Evolutionary conservation across 2,329 filamentous ascomycete species (phyloP).

Genomic region (Colletotrichum noveboracense): DNA sequence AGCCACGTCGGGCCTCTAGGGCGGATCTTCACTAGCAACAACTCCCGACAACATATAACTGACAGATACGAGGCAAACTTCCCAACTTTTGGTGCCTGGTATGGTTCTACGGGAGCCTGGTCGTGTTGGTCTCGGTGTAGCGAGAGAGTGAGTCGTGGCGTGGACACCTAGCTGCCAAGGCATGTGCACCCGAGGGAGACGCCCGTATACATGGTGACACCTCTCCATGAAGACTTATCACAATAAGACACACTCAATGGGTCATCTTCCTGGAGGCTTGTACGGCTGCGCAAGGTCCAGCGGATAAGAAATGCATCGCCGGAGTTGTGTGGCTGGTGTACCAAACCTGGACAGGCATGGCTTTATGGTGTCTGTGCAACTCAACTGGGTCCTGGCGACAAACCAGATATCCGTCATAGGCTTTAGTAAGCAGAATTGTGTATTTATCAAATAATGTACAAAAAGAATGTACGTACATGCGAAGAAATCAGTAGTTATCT

Average conservation of each 20-base stretch:
- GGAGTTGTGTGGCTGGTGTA: background rate
- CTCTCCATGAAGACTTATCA: background rate
- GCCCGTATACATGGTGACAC: rapidly evolving
- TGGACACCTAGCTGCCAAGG: background rate
- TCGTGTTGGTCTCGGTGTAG: background rate
- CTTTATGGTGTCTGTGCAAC: background rate
- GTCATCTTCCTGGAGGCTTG: background rate
- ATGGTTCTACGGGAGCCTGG: background rate
- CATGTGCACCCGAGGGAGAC: background rate
- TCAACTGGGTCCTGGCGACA: background rate
- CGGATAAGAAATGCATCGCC: background rate
- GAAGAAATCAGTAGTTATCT: background rate
- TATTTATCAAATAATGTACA: background rate
- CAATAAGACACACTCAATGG: background rate
- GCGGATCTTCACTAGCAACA: background rate
- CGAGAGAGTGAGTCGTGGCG: background rate
- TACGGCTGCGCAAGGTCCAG: background rate
- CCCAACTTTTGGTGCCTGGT: background rate
- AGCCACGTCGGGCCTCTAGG: background rate
- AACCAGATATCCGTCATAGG: background rate
- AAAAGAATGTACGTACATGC: background rate
- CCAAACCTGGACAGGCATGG: background rate
- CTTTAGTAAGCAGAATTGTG: background rate
- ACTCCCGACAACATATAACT: background rate
- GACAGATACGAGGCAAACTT: background rate